Percentiles rank a stretch among this genome's conserved stretches.
Conservation (phyloP, 148 eudicot genomes). For the Camellia japonica region DNA sequence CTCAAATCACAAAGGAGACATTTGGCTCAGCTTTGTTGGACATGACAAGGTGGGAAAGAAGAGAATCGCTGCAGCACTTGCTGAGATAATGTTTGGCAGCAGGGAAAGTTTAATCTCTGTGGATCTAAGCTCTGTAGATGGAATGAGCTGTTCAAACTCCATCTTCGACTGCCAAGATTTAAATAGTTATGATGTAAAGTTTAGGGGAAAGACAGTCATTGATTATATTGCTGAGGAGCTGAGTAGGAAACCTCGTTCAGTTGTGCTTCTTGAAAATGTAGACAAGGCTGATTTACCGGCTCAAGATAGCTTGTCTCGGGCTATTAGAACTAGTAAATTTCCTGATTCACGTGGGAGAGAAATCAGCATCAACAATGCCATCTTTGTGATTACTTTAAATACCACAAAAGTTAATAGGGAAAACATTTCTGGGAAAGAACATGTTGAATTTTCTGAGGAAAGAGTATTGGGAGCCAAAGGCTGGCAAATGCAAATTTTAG, state of each 20-base stretch:
- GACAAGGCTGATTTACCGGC: conserved; percentile 67
- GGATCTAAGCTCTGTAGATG: conserved; percentile 54
- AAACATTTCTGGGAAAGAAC: conserved; percentile 25
- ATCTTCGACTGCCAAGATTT: conserved; percentile 34
- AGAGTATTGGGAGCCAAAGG: conserved; percentile 55
- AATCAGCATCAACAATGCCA: conserved; percentile 41
- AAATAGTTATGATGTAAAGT: conserved; percentile 29
- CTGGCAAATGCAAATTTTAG: conserved; percentile 55
- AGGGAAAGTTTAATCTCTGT: conserved; percentile 49
- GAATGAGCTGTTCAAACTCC: conserved; percentile 29
- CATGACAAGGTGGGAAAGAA: conserved; percentile 70
- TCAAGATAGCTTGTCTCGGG: conserved; percentile 61
- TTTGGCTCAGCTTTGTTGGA: conserved; percentile 72
- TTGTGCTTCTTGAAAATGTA: conserved; percentile 75
- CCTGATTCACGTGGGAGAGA: conserved; percentile 68
- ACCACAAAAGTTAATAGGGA: conserved; percentile 18
- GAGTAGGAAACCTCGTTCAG: conserved; percentile 61
- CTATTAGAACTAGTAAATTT: conserved; percentile 64
- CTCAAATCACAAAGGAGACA: conserved; percentile 33
- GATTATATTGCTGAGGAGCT: conserved; percentile 71
- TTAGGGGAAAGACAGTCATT: conserved; percentile 56
- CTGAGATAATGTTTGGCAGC: conserved; percentile 64
- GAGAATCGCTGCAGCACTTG: conserved; percentile 58
- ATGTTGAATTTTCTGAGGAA: conserved; percentile 56
- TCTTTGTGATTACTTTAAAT: conserved; percentile 46